Evolutionary conservation across 164 flowering plant genomes (phyloP), one percentile per base, ranked within the genome.

Genomic region (Vitis amurensis): DNA sequence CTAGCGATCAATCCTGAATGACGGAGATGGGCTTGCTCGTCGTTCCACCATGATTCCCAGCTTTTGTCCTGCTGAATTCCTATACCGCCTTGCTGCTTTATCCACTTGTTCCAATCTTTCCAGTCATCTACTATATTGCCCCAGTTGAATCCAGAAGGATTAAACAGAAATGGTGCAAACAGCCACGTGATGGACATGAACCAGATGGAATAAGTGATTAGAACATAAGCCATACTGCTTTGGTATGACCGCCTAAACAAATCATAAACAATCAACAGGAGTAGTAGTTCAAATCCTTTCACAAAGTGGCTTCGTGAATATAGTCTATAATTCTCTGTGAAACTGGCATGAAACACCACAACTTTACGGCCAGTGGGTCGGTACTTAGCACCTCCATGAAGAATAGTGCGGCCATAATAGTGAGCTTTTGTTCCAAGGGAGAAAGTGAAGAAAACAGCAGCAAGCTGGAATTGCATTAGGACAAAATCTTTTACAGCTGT

Each of bases 31-130:
- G 86, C 84, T 72, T 91, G 98, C 78, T 93, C 99, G 37, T 91
- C 97, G 57, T 80, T 71, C 99, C 99, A 93, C 98, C 99, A 93
- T 52, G 99, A 89, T 61, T 95, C 88, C 99, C 99, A 95, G 76
- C 99, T 93, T 69, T 91, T 95, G 66, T 90, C 94, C 57, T 80
- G 92, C 48, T 83, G 91, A 49, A 91, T 84, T 50, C 98, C 99
- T 29, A 95, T 93, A 8, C 97, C 97, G 11, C 99, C 98, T 71
- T 83, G 91, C 68, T 89, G 87, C 71, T 77, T 83, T 50, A 93
- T 91, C 99, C 99, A 95, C 77, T 88, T 90, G 71, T 93, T 93
- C 98, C 98, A 95, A 44, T 90, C 97, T 77, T 70, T 88, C 98
- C 98, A 95, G 72, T 95, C 99, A 80, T 90, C 96, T 9, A 90